These are phyloP conservation scores for Ceratocystis destructans DNA, from an alignment of 2,329 filamentous ascomycete species.

Conservation along the genomic window DNA sequence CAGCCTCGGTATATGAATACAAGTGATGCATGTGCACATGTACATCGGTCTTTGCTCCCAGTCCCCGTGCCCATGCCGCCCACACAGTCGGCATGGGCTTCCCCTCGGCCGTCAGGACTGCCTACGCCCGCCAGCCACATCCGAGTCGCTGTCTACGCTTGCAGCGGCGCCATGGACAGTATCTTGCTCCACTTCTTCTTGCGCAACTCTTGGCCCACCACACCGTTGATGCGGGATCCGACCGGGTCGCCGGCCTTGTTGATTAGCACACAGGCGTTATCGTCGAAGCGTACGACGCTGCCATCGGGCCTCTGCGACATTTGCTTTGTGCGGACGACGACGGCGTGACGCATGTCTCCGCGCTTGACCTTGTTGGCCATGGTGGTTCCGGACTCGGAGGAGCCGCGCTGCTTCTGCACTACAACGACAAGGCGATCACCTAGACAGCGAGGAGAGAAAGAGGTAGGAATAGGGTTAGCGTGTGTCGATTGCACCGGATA, in stretches of 20 bases:
- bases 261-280: constrained; percentile 94
- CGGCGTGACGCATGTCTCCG: constrained; percentile 90
- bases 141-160: constrained; percentile 31
- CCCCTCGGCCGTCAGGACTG: too few species aligned
- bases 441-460: constrained; percentile 27
- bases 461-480: constrained; percentile 1
- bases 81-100: neutral
- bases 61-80: neutral
- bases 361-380: constrained; percentile 86
- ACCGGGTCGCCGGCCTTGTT: constrained; percentile 96
- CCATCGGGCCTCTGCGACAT: constrained; percentile 78
- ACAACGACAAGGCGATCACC: constrained; percentile 97
- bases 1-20: constrained; percentile 2
- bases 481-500: neutral
- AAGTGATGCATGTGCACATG: neutral
- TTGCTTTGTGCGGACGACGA: constrained; percentile 84
- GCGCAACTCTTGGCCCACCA: constrained; percentile 80
- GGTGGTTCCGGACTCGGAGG: constrained; percentile 55
- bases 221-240: constrained; percentile 78
- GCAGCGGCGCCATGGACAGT: constrained; percentile 73
- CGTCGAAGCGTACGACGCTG: constrained; percentile 82
- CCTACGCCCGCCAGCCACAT: too few species aligned
- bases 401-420: constrained; percentile 73
- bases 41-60: neutral
- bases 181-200: constrained; percentile 98